Conservation (phyloP, 225 moss, liverwort and hornwort genomes). For the Thuidium tamariscinum region DNA sequence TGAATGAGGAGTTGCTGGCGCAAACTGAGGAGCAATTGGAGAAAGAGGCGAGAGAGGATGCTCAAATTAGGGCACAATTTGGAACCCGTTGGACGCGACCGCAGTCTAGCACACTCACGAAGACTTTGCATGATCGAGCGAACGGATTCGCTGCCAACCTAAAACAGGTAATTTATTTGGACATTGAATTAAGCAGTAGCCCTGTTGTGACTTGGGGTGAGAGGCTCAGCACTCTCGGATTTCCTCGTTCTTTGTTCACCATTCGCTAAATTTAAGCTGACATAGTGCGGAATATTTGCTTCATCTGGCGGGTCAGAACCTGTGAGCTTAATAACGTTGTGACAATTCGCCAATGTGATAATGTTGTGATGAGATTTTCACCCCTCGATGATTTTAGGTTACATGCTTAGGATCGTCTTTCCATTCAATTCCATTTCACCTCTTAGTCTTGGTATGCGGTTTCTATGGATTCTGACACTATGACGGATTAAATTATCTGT, state of each 20-base stretch:
- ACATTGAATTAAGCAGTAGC: background rate
- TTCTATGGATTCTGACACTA: background rate
- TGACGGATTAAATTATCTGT: background rate
- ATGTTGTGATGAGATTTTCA: background rate
- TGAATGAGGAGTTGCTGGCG: slow-evolving; percentile 90
- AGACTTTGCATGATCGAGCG: slow-evolving; percentile 89
- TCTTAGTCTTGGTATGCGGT: background rate
- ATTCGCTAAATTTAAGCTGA: background rate
- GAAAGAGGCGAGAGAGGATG: slow-evolving; percentile 92
- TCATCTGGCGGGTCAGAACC: background rate
- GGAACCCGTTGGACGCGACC: slow-evolving; percentile 95
- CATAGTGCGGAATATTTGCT: background rate
- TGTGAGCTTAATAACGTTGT: background rate
- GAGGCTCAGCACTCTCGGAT: background rate
- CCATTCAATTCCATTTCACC: background rate
- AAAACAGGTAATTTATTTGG: slow-evolving; percentile 54
- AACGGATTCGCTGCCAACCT: slow-evolving; percentile 95
- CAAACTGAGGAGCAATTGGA: slow-evolving; percentile 91
- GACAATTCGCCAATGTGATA: background rate
- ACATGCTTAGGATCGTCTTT: background rate
- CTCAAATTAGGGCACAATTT: slow-evolving; percentile 91
- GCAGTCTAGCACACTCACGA: slow-evolving; percentile 91
- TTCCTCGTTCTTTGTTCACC: background rate
- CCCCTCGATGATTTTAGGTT: background rate
- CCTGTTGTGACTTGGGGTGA: background rate